Evolutionary conservation across 2,329 filamentous ascomycete genomes (phyloP).

Genomic region (Xylaria sp.): DNA sequence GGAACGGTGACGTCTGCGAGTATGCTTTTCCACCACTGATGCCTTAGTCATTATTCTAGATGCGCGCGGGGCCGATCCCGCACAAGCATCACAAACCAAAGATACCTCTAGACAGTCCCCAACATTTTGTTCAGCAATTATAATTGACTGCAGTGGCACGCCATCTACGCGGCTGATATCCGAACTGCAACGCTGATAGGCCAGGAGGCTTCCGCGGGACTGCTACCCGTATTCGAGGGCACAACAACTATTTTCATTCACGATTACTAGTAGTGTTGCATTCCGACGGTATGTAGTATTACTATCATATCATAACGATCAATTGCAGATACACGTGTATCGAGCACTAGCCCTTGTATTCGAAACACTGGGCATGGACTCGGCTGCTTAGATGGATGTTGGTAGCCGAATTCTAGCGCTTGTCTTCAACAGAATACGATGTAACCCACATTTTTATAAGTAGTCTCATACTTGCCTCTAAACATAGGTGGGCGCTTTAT

Average conservation of each 20-base stretch:
- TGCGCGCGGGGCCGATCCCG: neutral
- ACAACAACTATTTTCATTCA: neutral
- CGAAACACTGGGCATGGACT: constrained; percentile 21
- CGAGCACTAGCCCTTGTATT: neutral
- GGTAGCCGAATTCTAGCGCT: constrained; percentile 12
- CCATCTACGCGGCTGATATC: constrained; percentile 5
- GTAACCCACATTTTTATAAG: no score
- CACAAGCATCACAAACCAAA: neutral
- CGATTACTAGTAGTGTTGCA: constrained; percentile 4
- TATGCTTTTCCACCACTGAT: neutral
- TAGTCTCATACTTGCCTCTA: neutral
- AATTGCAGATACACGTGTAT: neutral
- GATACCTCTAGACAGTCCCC: neutral
- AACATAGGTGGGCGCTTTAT: neutral
- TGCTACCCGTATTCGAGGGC: neutral
- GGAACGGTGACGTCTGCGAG: neutral
- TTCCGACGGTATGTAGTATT: constrained; percentile 1
- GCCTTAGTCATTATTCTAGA: neutral
- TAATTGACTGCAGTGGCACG: neutral
- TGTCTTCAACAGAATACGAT: neutral
- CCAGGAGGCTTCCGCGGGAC: constrained; percentile 8
- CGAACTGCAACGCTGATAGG: constrained; percentile 11
- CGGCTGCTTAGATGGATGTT: neutral
- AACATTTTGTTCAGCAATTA: neutral
- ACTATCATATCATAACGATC: constrained; percentile 2